Evolutionary conservation across 441 rosid species (phyloP), one percentile per base, ranked within the genome.

Genomic region (Populus tomentosa): DNA sequence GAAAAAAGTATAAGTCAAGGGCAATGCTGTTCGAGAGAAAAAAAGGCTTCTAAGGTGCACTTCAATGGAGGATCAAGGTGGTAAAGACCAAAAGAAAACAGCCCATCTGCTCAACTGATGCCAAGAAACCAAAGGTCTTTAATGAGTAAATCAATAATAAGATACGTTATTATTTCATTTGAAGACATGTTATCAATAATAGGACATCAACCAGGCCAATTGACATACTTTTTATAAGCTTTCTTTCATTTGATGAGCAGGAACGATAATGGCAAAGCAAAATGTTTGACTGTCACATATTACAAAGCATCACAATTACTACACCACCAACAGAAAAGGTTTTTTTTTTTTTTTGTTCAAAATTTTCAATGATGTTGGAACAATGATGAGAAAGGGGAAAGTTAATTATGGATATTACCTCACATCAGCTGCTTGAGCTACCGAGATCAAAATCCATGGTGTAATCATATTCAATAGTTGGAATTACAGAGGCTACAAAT

Each of bases 371-470:
- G 70, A 61, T 50, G 33, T 18, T 30, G 71, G 64, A 67, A 26
- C 38, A 18, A 36, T 38, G 30, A 35, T 59, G 10, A 50, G 50
- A 66, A n/a, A 6, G 35, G 23, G 2, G 40, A 4, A 53, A 10
- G n/a, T 6, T 36, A 23, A 38, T 23, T 59, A n/a, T 42, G 69
- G 71, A 59, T 80, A 72, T 68, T 86, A 87, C 91, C 89, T 87
- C 36, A 18, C 36, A 78, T 89, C 87, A 92, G 78, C 61, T 77
- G 91, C 95, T 90, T 78, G 94, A 88, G 88, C 97, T 88, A 75
- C 98, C 98, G 64, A 94, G 94, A 86, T 94, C 97, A 65, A 92
- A 92, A 88, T 92, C 97, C 97, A 94, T 90, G 32, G 97, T 92
- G 84, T 94, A 94, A 82, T 94, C 97, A 76, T 92, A 94, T 84